phyloP scores from a whole-genome alignment of 371 early-diverging fungal genomes.

The Zancudomyces culisetae region DNA sequence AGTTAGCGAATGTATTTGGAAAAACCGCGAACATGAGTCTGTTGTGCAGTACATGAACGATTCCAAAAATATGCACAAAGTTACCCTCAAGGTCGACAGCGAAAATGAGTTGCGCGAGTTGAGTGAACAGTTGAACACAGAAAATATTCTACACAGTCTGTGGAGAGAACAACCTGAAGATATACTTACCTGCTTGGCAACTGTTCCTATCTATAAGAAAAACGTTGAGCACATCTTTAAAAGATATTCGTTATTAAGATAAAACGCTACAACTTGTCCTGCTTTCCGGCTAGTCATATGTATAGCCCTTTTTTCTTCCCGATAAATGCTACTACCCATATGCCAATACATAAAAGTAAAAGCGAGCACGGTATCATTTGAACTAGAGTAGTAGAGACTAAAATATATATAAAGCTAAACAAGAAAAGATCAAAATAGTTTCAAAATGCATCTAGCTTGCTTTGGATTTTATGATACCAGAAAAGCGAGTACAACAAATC shows the following conservation, averaged over 20 bases:
- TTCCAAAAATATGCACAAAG: slow-evolving; percentile 63
- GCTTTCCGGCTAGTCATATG: too few species aligned
- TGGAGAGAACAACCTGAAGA: slow-evolving; percentile 82
- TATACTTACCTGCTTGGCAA: slow-evolving; percentile 60
- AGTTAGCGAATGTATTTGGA: slow-evolving; percentile 43
- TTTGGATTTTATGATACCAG: too few species aligned
- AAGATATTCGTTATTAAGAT: slow-evolving; percentile 14
- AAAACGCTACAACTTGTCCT: too few species aligned
- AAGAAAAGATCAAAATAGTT: too few species aligned
- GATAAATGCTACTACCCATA: too few species aligned
- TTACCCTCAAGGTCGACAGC: slow-evolving; percentile 53
- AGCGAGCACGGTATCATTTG: too few species aligned
- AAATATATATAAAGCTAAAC: too few species aligned
- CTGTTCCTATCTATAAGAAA: slow-evolving; percentile 37
- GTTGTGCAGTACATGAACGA: slow-evolving; percentile 42
- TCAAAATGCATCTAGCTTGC: too few species aligned
- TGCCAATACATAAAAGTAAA: too few species aligned
- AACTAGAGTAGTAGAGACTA: too few species aligned
- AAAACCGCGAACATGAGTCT: slow-evolving; percentile 31
- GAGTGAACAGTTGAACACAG: slow-evolving; percentile 28
- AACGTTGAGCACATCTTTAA: slow-evolving; percentile 18
- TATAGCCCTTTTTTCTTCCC: too few species aligned
- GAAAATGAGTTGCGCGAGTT: slow-evolving; percentile 38
- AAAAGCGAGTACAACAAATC: too few species aligned
- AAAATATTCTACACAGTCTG: slow-evolving; percentile 36